Base-by-base conservation (phyloP, 2,329 filamentous ascomycete genomes). In the Fusarium tjaetaba region DNA sequence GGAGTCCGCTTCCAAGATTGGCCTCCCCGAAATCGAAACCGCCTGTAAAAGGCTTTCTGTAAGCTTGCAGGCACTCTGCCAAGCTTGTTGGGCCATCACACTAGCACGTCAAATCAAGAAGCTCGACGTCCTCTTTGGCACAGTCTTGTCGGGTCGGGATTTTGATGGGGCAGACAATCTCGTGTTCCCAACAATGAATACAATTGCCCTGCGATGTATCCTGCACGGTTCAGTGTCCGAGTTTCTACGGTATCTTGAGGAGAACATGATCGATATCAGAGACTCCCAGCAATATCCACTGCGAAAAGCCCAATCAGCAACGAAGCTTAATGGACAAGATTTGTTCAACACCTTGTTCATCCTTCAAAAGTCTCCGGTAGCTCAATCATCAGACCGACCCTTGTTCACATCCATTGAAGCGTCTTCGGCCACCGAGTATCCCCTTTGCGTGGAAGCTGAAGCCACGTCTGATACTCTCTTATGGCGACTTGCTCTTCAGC, bases 171-270 rank as follows among this genome's bases (percentile, higher is more conserved):
- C 90, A 0, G 88, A 93, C 48, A 81, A 88, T 32, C 82, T 96
- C 18, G 86, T 95, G 78, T 98, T 97, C 77, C 96, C 95, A 0
- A 94, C 93, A 0, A 97, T 98, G 93, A 98, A 97, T 78, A 97
- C 95, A 0, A 91, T 97, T 0, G 89, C 92, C 0, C 86, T 97
- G 13, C 88, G 95, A 16, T 88, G 88, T 4, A 86, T 95, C 6
- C 80, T 97, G 5, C 93, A 96, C 75, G 94, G 94, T 4, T 90
- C 87, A 0, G 83, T 88, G 0, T 72, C 80, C 1, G 87, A 91
- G 1, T 91, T 97, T 82, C 82, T 97, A 34, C 86, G 85, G 18
- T 93, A 95, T 77, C 86, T 95, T 72, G 94, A 97, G 78, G 88
- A 91, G 4, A 92, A 89, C 68, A 88, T 93, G 81, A 85, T 87